These are phyloP conservation scores for Beauveria sp. DNA, from an alignment of 2,329 filamentous ascomycete genomes.

Conservation along the genomic window DNA sequence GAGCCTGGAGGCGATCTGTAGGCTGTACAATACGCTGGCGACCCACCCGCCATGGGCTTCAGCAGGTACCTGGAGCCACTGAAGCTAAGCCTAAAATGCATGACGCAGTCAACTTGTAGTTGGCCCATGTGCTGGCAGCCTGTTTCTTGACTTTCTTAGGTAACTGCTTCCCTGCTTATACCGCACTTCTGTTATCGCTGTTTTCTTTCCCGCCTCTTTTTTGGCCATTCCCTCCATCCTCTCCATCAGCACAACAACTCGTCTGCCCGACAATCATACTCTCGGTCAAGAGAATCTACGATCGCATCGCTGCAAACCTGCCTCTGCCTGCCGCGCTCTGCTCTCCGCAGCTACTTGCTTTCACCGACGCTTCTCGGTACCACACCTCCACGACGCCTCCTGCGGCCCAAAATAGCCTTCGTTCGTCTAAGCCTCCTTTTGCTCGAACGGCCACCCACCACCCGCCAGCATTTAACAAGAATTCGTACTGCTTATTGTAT, in stretches of 20 bases:
- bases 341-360: background rate
- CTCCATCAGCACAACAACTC: background rate
- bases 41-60: background rate
- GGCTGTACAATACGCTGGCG: background rate
- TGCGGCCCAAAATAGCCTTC: background rate
- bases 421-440: slow-evolving; percentile 1
- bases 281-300: background rate
- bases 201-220: background rate
- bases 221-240: background rate
- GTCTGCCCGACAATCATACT: background rate
- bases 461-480: background rate
- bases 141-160: no score
- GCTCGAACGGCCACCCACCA: background rate
- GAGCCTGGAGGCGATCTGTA: background rate
- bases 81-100: no score
- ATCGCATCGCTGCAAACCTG: background rate
- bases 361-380: background rate
- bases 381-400: background rate
- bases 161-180: no score
- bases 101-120: no score
- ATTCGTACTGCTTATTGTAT: background rate
- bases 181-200: background rate
- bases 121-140: no score
- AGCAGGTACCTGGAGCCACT: no score
- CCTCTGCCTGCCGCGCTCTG: background rate